These are phyloP conservation scores for Amylocarpus encephaloides DNA, from an alignment of 2,329 filamentous ascomycete genomes.

Conservation along the genomic window DNA sequence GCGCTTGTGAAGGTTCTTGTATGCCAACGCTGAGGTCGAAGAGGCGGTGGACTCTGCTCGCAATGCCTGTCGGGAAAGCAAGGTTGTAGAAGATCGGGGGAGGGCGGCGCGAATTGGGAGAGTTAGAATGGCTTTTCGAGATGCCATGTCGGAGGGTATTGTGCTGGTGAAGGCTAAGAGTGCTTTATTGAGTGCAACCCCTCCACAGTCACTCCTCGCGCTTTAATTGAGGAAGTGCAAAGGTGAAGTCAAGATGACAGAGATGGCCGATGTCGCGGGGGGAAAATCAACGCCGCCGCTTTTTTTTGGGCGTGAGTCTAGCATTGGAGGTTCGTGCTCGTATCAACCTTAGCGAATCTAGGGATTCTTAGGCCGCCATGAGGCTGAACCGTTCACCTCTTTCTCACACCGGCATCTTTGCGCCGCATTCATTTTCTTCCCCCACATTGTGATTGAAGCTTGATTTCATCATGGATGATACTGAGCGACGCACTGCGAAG, in stretches of 20 bases:
- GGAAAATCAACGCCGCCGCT: background rate
- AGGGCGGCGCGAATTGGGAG: slow-evolving; percentile 23
- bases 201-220: background rate
- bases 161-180: slow-evolving; percentile 11
- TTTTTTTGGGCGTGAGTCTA: background rate
- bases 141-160: slow-evolving; percentile 24
- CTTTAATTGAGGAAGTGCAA: slow-evolving; percentile 5
- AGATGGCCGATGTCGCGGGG: background rate
- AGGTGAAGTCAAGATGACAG: slow-evolving; percentile 2
- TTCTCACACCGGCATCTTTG: background rate
- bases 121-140: slow-evolving; percentile 27
- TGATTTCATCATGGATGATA: slow-evolving; percentile 60
- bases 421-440: background rate
- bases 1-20: slow-evolving; percentile 92
- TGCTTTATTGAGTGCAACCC: background rate
- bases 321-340: background rate
- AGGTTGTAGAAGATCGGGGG: slow-evolving; percentile 15
- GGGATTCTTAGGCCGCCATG: background rate
- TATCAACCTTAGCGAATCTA: background rate
- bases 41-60: slow-evolving; percentile 46
- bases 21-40: slow-evolving; percentile 89
- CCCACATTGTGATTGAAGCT: background rate
- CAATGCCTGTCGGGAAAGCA: slow-evolving; percentile 19
- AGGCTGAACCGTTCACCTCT: slow-evolving; percentile 1
- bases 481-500: slow-evolving; percentile 66